Conservation (phyloP, 257 asterid genomes). For the Primulina eburnea region DNA sequence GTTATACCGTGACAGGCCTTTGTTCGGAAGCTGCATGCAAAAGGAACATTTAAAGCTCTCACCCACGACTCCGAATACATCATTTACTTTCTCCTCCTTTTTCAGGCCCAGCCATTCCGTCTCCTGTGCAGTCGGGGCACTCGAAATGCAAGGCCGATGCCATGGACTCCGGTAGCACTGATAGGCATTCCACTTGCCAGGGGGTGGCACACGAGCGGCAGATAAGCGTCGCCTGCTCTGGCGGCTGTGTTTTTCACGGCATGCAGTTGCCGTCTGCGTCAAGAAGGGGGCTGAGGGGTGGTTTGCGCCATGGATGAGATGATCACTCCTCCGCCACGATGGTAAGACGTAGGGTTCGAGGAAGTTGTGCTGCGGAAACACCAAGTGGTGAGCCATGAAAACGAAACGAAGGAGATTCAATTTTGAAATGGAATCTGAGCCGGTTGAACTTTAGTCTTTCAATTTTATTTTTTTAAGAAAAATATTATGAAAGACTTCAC, state of each 20-base stretch:
- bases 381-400: neutral
- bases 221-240: conserved; percentile 38
- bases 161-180: conserved; percentile 34
- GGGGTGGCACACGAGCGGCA: conserved; percentile 69
- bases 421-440: too few relatives aligned
- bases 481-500: too few relatives aligned
- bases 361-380: neutral
- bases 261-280: conserved; percentile 70
- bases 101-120: conserved; percentile 42
- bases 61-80: conserved; percentile 50
- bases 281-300: conserved; percentile 46
- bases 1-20: conserved; percentile 75
- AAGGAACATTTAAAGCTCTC: conserved; percentile 65
- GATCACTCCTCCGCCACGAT: neutral
- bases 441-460: too few relatives aligned
- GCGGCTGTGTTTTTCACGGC: conserved; percentile 58
- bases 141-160: conserved; percentile 33
- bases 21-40: conserved; percentile 83
- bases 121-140: conserved; percentile 83
- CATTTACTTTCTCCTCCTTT: conserved; percentile 34
- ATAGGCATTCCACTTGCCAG: conserved; percentile 80
- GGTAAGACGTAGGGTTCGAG: neutral
- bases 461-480: too few relatives aligned
- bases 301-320: conserved; percentile 37
- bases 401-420: neutral